Evolutionary conservation across 306 rosid genomes (phyloP), one percentile per base, ranked within the genome.

Genomic region (Sicyos edulis): DNA sequence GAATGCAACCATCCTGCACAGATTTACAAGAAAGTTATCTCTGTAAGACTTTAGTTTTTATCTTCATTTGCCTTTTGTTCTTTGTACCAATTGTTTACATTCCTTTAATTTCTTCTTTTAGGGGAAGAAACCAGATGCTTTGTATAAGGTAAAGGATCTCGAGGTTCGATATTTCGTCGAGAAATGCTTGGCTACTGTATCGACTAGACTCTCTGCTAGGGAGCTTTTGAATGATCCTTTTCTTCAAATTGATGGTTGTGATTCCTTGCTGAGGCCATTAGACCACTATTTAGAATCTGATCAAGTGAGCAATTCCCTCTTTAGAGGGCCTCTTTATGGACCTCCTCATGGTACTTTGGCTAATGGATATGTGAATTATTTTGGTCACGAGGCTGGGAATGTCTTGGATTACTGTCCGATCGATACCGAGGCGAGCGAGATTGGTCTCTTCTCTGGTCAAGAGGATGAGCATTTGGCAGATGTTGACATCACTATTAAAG

Each of bases 1-100:
- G 99, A 91, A 89, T 95, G 99, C 85, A 81, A 62, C 54, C 92
- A 91, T 80, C 91, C 97, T 54, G 99, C 95, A 76, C 92, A 95
- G 79, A 95, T 95, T 55, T 95, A 95, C 87, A 91, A 91, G 89
- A 95, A 89, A 91, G 99, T 95, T 70, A 72, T 80, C 54, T 83
- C 88, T 37, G 99, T 95, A 85, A 55, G 92, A 78, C 80, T 75
- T 65, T 57, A 13, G 20, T 45, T 34, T 74, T 67, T 29, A 54
- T 62, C 58, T 67, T 47, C 20, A n/a, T 47, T 69, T 62, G 4
- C 14, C 57, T 61, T 61, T 68, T 72, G 57, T 57, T 24, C 54
- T 53, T 75, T 66, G 53, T 32, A 67, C 50, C 52, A 58, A 45
- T 77, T 68, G 52, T 70, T 71, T 44, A 66, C 29, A 9, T 37